Conservation (phyloP, 306 rosid genomes). For the Bauhinia variegata region DNA sequence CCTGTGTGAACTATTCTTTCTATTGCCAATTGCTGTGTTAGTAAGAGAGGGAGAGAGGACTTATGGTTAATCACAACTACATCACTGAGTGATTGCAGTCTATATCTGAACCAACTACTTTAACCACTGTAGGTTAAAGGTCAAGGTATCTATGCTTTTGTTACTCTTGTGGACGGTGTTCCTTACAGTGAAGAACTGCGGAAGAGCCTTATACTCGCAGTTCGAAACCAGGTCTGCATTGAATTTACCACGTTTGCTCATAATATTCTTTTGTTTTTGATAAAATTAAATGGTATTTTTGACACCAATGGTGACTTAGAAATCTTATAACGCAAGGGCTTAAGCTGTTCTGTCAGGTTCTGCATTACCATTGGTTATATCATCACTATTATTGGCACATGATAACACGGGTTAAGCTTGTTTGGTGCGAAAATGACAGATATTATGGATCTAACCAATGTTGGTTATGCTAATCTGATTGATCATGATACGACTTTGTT, state of each 20-base stretch:
- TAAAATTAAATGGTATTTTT: neutral
- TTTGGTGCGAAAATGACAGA: no score
- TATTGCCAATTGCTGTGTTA: slow-evolving; percentile 1
- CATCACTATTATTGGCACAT: no score
- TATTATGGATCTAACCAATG: no score
- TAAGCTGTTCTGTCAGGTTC: no score
- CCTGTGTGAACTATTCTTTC: no score
- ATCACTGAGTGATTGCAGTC: slow-evolving; percentile 23
- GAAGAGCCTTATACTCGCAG: slow-evolving; percentile 71
- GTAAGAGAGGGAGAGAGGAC: neutral
- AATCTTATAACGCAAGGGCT: no score
- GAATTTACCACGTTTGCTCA: slow-evolving; percentile 15
- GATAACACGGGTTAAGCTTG: no score
- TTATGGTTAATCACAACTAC: slow-evolving; percentile 15
- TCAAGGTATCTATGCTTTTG: slow-evolving; percentile 93
- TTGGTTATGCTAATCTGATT: neutral
- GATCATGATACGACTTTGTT: slow-evolving; percentile 8
- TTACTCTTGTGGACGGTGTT: slow-evolving; percentile 84
- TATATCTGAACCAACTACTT: slow-evolving; percentile 35
- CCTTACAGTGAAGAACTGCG: slow-evolving; percentile 88
- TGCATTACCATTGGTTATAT: no score
- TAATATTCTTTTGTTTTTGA: neutral
- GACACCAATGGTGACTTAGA: no score
- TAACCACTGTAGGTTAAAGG: slow-evolving; percentile 79
- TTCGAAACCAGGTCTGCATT: slow-evolving; percentile 79